phyloP scores from a whole-genome alignment of 2,329 filamentous ascomycete genomes.

The Trichoderma koningii region DNA sequence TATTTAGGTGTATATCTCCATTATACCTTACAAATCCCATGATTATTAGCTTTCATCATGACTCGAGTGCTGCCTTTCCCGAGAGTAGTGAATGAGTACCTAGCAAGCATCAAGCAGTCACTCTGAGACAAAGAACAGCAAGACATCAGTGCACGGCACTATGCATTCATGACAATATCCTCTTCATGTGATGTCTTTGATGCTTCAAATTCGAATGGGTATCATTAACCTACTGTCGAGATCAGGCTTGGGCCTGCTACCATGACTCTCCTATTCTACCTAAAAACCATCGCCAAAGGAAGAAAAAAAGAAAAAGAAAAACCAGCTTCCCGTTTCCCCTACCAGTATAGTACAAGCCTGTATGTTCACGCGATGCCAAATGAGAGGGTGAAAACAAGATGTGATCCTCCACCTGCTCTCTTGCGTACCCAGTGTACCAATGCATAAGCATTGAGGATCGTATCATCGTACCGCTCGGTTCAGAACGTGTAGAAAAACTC shows the following conservation, averaged over 20 bases:
- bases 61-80: too few relatives aligned
- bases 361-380: neutral
- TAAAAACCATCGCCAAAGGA: neutral
- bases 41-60: too few relatives aligned
- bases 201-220: neutral
- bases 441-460: neutral
- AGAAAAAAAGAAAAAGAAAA: too few relatives aligned
- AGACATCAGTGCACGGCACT: too few relatives aligned
- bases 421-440: neutral
- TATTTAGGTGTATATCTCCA: too few relatives aligned
- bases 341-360: neutral
- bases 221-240: constrained; percentile 13
- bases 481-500: constrained; percentile 16
- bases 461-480: neutral
- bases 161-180: neutral
- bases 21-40: too few relatives aligned
- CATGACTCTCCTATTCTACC: neutral
- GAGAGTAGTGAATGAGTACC: too few relatives aligned
- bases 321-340: neutral
- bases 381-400: neutral
- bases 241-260: neutral
- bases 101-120: too few relatives aligned
- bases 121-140: too few relatives aligned
- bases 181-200: too few relatives aligned
- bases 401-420: neutral